phyloP scores from a whole-genome alignment of 2,329 filamentous ascomycete genomes.

The Raffaelea arxii region DNA sequence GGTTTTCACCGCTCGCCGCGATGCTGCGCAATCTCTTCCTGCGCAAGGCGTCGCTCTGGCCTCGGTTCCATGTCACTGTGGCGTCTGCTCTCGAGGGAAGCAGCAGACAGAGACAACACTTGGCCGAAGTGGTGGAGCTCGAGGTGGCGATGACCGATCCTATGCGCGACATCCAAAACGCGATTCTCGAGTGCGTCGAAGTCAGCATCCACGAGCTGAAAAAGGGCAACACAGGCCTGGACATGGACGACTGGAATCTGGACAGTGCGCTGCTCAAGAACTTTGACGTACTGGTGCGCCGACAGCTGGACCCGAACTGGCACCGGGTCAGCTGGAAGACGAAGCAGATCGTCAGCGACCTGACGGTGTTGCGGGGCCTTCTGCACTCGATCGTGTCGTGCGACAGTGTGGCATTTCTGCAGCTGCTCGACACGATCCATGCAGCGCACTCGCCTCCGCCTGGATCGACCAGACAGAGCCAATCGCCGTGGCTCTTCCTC shows the following conservation, averaged over 20 bases:
- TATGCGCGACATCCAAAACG: constrained; percentile 90
- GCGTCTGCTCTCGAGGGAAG: constrained; percentile 83
- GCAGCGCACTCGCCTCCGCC: constrained; percentile 82
- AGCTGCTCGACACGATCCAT: constrained; percentile 88
- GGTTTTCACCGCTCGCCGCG: constrained; percentile 77
- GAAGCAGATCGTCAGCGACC: constrained; percentile 83
- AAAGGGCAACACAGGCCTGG: constrained; percentile 78
- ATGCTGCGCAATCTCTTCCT: constrained; percentile 93
- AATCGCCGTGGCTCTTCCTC: constrained; percentile 92
- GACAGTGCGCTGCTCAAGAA: constrained; percentile 88
- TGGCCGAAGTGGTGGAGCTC: constrained; percentile 94
- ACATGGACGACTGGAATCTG: constrained; percentile 95
- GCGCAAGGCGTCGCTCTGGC: constrained; percentile 81
- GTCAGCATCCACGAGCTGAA: constrained; percentile 89
- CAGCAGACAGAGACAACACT: no score
- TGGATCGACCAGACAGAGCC: constrained; percentile 76
- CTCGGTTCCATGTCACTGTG: constrained; percentile 84
- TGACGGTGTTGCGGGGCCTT: constrained; percentile 74
- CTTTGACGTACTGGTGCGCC: constrained; percentile 79
- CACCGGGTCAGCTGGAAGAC: constrained; percentile 93
- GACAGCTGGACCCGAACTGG: constrained; percentile 94
- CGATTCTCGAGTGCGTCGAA: constrained; percentile 92
- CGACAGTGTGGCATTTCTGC: constrained; percentile 83
- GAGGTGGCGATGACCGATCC: constrained; percentile 92
- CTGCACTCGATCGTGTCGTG: constrained; percentile 75